Base-by-base conservation (phyloP, 257 asterid genomes). In the Schizonepeta tenuifolia region DNA sequence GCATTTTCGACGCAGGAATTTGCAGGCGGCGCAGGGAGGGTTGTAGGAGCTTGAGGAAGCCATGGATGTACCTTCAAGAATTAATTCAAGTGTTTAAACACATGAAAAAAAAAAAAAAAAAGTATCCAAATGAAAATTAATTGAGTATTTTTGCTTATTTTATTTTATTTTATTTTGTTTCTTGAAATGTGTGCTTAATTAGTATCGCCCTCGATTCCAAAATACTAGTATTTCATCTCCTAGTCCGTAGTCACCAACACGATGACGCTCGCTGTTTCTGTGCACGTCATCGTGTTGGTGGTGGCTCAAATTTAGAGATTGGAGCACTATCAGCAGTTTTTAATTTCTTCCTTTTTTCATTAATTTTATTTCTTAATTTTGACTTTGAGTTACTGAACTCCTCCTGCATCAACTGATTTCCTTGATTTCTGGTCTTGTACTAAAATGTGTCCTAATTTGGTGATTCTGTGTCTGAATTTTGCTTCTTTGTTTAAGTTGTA, bases 21-120 rank as follows among this genome's bases (percentile, higher is more conserved):
- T 85, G 87, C 89, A 85, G 22, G 89, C 89, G 7, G 89, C 89
- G 65, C 89, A 85, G n/a, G 89, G 89, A 14, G 86, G 78, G 78
- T 71, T 81, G 85, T 82, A 81, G 9, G 89, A 59, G 51, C 83
- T 83, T n/a, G 87, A 83, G 13, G 88, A 79, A 56, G 86, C 84
- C 88, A 84, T 84, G 4, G 69, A 59, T 50, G 3, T 22, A 51
- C 57, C 57, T 51, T 51, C 26, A 18, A 50, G n/a, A 9, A 50
- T 7, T 7, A n/a, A n/a, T 2, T 13, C 40, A 6, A 56, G 8
- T 1, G 2, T 24, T 24, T 2, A 12, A 4, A 4, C 11, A 1
- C 3, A 11, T 24, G 63, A 24, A 26, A 24, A 6, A 7, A 1
- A 5, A 2, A 38, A 38, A 38, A 2, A 8, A 36, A 7, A 7